Percentiles rank a stretch among this genome's conserved stretches.
Conservation (phyloP, 225 moss, liverwort and hornwort genomes). For the Ulota crispa region DNA sequence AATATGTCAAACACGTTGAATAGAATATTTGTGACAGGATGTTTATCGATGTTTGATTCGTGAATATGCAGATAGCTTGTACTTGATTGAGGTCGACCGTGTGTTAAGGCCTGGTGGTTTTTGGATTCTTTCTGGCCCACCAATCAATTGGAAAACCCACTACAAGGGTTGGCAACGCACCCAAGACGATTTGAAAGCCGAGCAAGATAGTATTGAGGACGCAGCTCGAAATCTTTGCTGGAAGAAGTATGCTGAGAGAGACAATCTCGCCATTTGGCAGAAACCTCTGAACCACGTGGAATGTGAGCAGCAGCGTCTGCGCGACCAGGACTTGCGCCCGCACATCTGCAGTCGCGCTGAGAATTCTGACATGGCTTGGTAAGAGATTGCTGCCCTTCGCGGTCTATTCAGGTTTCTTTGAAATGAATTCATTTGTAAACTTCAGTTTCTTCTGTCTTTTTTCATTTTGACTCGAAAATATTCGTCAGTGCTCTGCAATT, state of each 20-base stretch:
- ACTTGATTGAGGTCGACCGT: conserved; percentile 87
- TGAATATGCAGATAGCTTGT: conserved; percentile 69
- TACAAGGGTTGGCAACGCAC: conserved; percentile 81
- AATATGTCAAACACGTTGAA: background rate
- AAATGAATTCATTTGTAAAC: background rate
- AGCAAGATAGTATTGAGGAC: conserved; percentile 80
- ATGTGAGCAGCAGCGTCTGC: conserved; percentile 59
- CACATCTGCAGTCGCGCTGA: conserved; percentile 78
- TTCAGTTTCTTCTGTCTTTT: background rate
- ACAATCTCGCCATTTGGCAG: conserved; percentile 91
- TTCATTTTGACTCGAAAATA: background rate
- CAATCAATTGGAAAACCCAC: conserved; percentile 86
- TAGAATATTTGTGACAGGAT: background rate
- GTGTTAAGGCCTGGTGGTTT: conserved; percentile 91
- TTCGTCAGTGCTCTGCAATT: background rate
- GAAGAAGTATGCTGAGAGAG: conserved; percentile 78
- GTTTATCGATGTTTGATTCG: background rate
- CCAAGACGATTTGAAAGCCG: conserved; percentile 70
- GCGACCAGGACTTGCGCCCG: conserved; percentile 54
- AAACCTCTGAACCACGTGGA: conserved; percentile 80
- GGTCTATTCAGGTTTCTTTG: background rate
- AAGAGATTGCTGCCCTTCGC: conserved; percentile 16
- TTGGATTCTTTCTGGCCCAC: conserved; percentile 95
- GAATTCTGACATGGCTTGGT: conserved; percentile 90
- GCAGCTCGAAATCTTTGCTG: conserved; percentile 83